Conservation (phyloP, 208 protist genomes). For the Trypanosoma avium region DNA sequence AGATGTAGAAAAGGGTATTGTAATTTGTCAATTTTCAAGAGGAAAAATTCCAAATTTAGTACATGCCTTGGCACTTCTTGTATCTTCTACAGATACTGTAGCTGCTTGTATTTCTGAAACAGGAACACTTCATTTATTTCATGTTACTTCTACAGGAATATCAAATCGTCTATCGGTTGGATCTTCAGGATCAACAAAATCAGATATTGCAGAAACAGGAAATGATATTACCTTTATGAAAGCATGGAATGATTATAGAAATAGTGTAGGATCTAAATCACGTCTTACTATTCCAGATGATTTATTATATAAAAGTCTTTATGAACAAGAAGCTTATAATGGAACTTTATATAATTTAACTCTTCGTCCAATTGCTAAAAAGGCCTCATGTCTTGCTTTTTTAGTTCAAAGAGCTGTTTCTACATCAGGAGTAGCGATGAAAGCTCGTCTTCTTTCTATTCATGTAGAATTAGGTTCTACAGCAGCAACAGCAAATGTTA, state of each 20-base stretch:
- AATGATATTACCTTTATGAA: slow-evolving; percentile 1
- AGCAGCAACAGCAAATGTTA: neutral
- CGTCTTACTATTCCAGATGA: slow-evolving; percentile 26
- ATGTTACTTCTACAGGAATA: neutral
- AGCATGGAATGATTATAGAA: slow-evolving; percentile 22
- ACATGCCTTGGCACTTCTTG: slow-evolving; percentile 21
- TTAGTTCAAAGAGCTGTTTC: slow-evolving; percentile 17
- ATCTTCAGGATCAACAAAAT: too few relatives aligned
- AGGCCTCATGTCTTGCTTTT: slow-evolving; percentile 4
- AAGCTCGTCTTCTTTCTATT: slow-evolving; percentile 27
- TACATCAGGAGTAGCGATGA: slow-evolving; percentile 8
- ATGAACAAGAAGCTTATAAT: neutral
- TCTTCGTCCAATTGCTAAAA: slow-evolving; percentile 7
- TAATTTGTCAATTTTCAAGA: slow-evolving; percentile 28
- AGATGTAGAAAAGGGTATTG: slow-evolving; percentile 43
- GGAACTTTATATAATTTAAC: slow-evolving; percentile 10
- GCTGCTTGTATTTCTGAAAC: slow-evolving; percentile 23
- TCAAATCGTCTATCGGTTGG: neutral
- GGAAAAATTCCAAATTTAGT: slow-evolving; percentile 26
- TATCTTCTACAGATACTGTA: slow-evolving; percentile 16
- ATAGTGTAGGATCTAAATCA: slow-evolving; percentile 16
- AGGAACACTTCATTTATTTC: slow-evolving; percentile 29
- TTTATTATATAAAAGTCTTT: slow-evolving; percentile 7
- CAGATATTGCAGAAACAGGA: neutral
- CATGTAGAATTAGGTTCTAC: slow-evolving; percentile 17